Evolutionary conservation across 2,329 filamentous ascomycete genomes (phyloP).

Genomic region (Penicillium sp.): DNA sequence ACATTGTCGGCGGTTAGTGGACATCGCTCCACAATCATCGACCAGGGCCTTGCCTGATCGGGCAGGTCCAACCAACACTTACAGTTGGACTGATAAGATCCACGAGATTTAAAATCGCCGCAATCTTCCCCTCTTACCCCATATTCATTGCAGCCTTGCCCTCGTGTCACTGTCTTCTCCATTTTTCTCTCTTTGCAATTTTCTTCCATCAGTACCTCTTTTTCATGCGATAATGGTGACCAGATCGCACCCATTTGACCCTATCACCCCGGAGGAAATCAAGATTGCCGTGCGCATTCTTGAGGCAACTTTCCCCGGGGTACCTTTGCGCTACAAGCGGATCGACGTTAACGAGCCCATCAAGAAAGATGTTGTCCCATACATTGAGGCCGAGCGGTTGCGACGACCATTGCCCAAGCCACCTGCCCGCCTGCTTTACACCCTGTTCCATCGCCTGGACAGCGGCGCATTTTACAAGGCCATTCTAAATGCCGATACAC

Average conservation of each 20-base stretch:
- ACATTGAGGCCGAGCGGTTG: slow-evolving; percentile 62
- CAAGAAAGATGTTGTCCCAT: slow-evolving; percentile 59
- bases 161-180: background rate
- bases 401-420: slow-evolving; percentile 50
- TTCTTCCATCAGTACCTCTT: background rate
- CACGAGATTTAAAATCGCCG: slow-evolving; percentile 12
- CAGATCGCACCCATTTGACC: slow-evolving; percentile 38
- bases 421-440: slow-evolving; percentile 56
- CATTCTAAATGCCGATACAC: slow-evolving; percentile 43
- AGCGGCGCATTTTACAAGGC: slow-evolving; percentile 43
- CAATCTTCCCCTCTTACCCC: background rate
- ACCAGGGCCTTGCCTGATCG: slow-evolving; percentile 18
- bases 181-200: background rate
- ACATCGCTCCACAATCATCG: slow-evolving; percentile 1
- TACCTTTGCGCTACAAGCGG: slow-evolving; percentile 58
- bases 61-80: slow-evolving; percentile 31
- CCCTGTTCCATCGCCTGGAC: slow-evolving; percentile 48
- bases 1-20: background rate
- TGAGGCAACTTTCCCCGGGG: slow-evolving; percentile 36
- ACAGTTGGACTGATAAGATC: slow-evolving; percentile 17
- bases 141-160: slow-evolving; percentile 9
- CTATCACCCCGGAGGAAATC: slow-evolving; percentile 40
- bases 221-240: slow-evolving; percentile 14
- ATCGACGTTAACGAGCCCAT: slow-evolving; percentile 66
- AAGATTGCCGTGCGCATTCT: slow-evolving; percentile 37